Evolutionary conservation across 768 basidiomycete genomes (phyloP), one percentile per base, ranked within the genome.

Genomic region (Lactarius evosmus): DNA sequence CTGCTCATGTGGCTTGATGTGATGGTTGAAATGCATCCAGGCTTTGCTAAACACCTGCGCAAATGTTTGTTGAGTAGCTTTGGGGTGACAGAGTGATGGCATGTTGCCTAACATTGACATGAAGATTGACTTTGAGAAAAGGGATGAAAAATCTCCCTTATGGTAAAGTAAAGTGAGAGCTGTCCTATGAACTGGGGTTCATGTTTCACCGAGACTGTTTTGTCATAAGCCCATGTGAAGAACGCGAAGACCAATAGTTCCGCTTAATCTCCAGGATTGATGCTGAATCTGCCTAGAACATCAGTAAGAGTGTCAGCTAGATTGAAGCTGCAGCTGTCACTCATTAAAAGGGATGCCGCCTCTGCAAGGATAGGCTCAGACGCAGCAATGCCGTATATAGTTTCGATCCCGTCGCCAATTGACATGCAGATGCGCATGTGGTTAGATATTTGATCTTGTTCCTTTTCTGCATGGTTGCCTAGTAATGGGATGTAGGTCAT

Each of bases 361-460:
- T 55, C 54, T 7, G 54, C 29, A 19, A 55, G 54, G 19, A 55
- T 55, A 6, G 54, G 32, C 30, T 34, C 32, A n/a, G 54, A 34
- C 7, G 54, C 17, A 14, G 17, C 33, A n/a, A 32, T 55, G 29
- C 17, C 33, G 17, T 9, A 14, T 32, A 55, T 55, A 19, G 19
- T 11, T n/a, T 55, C 30, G 16, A 25, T 25, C 12, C 33, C 53
- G 19, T 55, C 25, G 7, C 14, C 12, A 19, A 55, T 16, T 29
- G 27, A n/a, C 30, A 55, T 2, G 29, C 53, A 55, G 53, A 55
- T 19, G 14, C 53, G 53, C 53, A 55, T 55, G 53, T 55, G 53
- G 53, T 32, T 55, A 27, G 29, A 27, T 32, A 55, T 19, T 36
- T 55, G 54, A n/a, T 46, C 44, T 7, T 46, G 44, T 25, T 19